These are phyloP conservation scores for Rhinocladiella similis DNA, from an alignment of 2,329 filamentous ascomycete species.

Conservation along the genomic window DNA sequence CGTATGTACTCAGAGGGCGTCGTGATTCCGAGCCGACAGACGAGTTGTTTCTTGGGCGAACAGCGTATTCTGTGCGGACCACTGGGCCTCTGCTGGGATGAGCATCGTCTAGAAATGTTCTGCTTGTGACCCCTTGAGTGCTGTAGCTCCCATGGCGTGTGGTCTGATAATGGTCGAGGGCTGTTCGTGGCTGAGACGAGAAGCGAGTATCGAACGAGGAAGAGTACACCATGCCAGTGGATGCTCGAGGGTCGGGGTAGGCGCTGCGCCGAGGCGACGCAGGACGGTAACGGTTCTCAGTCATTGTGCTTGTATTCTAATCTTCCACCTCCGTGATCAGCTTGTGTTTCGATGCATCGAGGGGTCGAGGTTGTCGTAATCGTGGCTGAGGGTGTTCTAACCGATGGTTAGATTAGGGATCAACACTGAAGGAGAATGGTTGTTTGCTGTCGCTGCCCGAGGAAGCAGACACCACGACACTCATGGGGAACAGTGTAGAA, in stretches of 20 bases:
- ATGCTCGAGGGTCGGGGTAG: slow-evolving; percentile 24
- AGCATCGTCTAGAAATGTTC: slow-evolving; percentile 23
- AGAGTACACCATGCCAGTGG: slow-evolving; percentile 25
- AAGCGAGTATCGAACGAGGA: slow-evolving; percentile 28
- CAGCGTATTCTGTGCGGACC: slow-evolving; percentile 29
- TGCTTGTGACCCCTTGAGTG: slow-evolving; percentile 25
- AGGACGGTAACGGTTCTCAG: slow-evolving; percentile 24
- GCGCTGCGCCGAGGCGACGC: slow-evolving; percentile 15
- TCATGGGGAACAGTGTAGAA: not conserved
- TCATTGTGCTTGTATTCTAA: slow-evolving; percentile 14
- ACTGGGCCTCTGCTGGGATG: slow-evolving; percentile 22
- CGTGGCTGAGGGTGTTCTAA: not conserved
- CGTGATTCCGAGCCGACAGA: slow-evolving; percentile 21
- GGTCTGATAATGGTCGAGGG: slow-evolving; percentile 17
- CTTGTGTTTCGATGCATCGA: slow-evolving; percentile 8
- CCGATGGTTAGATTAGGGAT: not conserved
- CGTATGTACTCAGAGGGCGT: slow-evolving; percentile 26
- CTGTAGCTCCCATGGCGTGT: slow-evolving; percentile 24
- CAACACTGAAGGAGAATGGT: not conserved
- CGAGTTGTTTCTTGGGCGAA: slow-evolving; percentile 30
- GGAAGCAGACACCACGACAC: not conserved
- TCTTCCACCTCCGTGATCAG: not conserved
- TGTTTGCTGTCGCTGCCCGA: not conserved
- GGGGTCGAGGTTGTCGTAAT: not conserved
- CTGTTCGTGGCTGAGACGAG: slow-evolving; percentile 14